Percentiles rank a stretch among this genome's conserved stretches.
Conservation (phyloP, 192 early-diverging fungal genomes). For the Lunasporangiospora selenospora region DNA sequence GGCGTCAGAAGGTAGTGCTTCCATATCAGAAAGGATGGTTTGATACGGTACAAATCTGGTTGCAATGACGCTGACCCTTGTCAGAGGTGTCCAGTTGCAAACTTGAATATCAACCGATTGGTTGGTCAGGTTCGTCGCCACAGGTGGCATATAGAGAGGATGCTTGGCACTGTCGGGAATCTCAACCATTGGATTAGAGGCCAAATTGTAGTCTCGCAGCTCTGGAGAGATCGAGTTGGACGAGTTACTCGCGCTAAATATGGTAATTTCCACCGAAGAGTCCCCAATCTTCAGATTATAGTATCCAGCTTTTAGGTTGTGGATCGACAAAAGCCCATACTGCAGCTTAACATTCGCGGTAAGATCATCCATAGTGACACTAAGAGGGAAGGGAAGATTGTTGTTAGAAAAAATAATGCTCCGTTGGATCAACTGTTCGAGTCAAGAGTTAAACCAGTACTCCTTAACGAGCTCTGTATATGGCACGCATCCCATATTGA, state of each 20-base stretch:
- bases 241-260: no score
- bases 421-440: no score
- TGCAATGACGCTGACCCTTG: conserved; percentile 19
- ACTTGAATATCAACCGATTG: conserved; percentile 13
- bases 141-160: conserved; percentile 11
- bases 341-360: conserved; percentile 4
- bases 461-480: no score
- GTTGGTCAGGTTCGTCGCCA: not conserved
- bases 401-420: no score
- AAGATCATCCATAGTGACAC: no score
- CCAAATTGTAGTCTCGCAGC: conserved; percentile 15
- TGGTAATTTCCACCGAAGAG: no score
- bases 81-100: conserved; percentile 21
- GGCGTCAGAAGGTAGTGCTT: not conserved
- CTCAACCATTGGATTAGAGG: conserved; percentile 18
- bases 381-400: no score
- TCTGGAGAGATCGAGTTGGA: conserved; percentile 7
- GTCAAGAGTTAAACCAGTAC: no score
- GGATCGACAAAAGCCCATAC: conserved; percentile 16
- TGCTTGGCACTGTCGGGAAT: conserved; percentile 12
- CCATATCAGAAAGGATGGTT: conserved; percentile 6
- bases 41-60: conserved; percentile 20
- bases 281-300: conserved; percentile 15
- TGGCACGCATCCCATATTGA: not conserved
- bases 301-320: conserved; percentile 14